Conservation (phyloP, 805 yeast species). For the Vanderwaltozyma polyspora region DNA sequence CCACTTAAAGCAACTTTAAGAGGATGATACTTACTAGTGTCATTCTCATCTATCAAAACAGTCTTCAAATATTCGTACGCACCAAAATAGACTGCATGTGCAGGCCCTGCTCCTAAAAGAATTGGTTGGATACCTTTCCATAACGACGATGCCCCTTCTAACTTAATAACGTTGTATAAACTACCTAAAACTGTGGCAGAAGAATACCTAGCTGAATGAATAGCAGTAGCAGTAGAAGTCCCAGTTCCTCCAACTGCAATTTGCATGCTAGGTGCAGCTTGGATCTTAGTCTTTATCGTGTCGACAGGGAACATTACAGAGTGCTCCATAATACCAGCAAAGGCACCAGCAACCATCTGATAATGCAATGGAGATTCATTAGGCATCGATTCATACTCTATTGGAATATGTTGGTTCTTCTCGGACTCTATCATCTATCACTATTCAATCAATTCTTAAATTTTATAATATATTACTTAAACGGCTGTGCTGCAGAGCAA, state of each 20-base stretch:
- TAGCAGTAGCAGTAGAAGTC: no score
- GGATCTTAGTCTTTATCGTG: conserved; percentile 58
- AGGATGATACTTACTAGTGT: conserved; percentile 46
- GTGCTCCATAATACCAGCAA: conserved; percentile 98
- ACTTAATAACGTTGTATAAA: conserved; percentile 64
- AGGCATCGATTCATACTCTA: no score
- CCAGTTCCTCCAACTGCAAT: no score
- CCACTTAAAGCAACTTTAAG: conserved; percentile 82
- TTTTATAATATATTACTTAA: no score
- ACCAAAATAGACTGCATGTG: conserved; percentile 92
- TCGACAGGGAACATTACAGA: conserved; percentile 89
- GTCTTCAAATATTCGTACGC: conserved; percentile 70
- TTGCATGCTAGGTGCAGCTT: conserved; percentile 28
- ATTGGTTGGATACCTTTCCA: conserved; percentile 95
- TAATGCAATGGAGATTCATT: no score
- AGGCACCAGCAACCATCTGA: no score
- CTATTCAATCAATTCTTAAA: no score
- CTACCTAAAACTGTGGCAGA: no score
- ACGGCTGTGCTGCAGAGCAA: no score
- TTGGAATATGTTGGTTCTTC: no score
- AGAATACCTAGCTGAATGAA: no score
- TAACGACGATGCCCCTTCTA: conserved; percentile 79
- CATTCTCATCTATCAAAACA: conserved; percentile 25
- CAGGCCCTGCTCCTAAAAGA: conserved; percentile 95
- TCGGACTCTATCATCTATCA: no score